Evolutionary conservation across 768 basidiomycete genomes (phyloP), one percentile per base, ranked within the genome.

Genomic region (Panaeolus cyanescens): DNA sequence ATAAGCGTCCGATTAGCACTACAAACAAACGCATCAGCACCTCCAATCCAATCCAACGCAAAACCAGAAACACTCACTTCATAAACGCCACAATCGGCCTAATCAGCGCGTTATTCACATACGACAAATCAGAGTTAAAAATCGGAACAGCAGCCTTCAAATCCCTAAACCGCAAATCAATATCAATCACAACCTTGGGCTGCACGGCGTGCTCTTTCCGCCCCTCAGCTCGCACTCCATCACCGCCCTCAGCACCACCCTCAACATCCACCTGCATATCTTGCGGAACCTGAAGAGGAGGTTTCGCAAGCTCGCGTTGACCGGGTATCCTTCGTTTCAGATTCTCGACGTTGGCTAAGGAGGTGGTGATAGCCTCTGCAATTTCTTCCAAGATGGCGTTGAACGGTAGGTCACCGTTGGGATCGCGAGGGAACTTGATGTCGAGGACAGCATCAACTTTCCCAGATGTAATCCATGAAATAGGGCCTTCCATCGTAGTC

Each of bases 1-100:
- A 99, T 85, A 67, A 99, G 76, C 1, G 97, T 99, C 62, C 91
- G 87, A 71, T 99, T 96, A 3, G 92, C 90, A 72, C 96, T 99
- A 65, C 2, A 58, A 39, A 72, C 15, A 39, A 64, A 42, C 56
- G 59, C 54, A 55, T 58, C 56, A 66, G 30, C 9, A 30, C 20
- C 15, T 32, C 8, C 30, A 30, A n/a, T 3, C 33, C 25, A 13
- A 19, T 19, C 40, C 56, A 34, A 36, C 39, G 55, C 5, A 31
- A 58, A 54, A 40, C 30, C n/a, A n/a, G 39, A 7, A 22, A 62
- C 10, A 80, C 89, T 62, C 67, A 96, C 95, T 97, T 97, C 88
- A 98, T 96, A 71, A 99, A 99, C 1, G 95, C 96, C 15, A 99
- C 97, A 64, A 99, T 98, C 3, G 97, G 96, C 67, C 97, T 74